Evolutionary conservation across 2,329 filamentous ascomycete genomes (phyloP), one percentile per base, ranked within the genome.

Genomic region (Diaporthe eres): DNA sequence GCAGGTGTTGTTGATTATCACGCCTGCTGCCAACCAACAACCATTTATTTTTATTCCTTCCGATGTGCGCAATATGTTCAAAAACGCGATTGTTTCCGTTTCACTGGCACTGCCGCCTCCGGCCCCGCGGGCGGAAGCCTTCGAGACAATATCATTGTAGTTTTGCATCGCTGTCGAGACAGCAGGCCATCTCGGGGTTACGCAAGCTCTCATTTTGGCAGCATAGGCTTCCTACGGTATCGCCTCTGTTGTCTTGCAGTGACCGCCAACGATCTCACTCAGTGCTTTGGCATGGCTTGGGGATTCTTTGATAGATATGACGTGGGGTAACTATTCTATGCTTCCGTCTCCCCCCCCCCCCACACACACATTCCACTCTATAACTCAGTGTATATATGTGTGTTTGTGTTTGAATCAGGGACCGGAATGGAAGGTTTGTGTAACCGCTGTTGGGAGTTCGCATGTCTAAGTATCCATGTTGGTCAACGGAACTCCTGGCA

Each of bases 1-100:
- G 8, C 44, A n/a, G 71, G 65, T 44, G 57, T 73, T 53, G 57
- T 63, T 8, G 19, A 34, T n/a, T 34, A 44, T 73, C 58, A 22
- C 58, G 19, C 71, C 49, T 57, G 34, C 4, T 19, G 34, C 37
- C 22, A 39, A 19, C 19, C 25, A 28, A 51, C 53, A 55, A 55
- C 28, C 9, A 31, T 28, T 49, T 9, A n/a, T 25, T 65, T 8
- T 10, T 72, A 8, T 44, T 34, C 1, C 2, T 25, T 12, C 3
- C 4, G n/a, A 15, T 13, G 5, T 22, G 13, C 10, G 61, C 42
- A 47, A 34, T 47, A 7, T 34, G 17, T 34, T 15, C 10, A 9
- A 34, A 19, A 9, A 13, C 6, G 12, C 37, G 63, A 51, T 37
- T 8, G 2, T 17, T 34, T 47, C 10, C 28, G 2, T 31, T 28